These are phyloP conservation scores for Holtermannia corniformis DNA, from an alignment of 768 basidiomycete species.

Conservation along the genomic window DNA sequence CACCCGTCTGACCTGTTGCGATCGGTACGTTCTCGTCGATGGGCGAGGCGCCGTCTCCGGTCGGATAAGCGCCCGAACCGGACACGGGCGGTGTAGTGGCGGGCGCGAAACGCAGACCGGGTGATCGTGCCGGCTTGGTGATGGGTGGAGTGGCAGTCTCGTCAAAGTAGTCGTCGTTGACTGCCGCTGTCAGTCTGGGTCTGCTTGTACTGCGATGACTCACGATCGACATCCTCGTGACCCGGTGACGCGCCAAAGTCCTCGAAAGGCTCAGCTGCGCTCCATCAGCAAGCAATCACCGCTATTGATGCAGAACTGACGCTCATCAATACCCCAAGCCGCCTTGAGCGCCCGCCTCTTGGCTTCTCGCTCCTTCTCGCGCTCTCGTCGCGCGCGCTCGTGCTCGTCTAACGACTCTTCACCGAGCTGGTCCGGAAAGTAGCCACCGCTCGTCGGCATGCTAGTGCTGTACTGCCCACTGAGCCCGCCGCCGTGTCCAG, in stretches of 20 bases:
- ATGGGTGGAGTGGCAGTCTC: conserved; percentile 5
- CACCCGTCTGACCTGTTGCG: conserved; percentile 7
- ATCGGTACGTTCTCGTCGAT: background rate
- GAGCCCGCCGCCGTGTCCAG: conserved; percentile 30
- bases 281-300: conserved; percentile 3
- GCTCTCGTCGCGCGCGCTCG: conserved; percentile 23
- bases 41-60: background rate
- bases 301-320: conserved; percentile 21
- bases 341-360: conserved; percentile 39
- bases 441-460: conserved; percentile 37
- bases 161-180: conserved; percentile 19
- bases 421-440: conserved; percentile 23
- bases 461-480: conserved; percentile 39
- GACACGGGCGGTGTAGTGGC: background rate
- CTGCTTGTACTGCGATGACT: conserved; percentile 4
- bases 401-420: conserved; percentile 21
- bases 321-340: conserved; percentile 40
- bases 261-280: conserved; percentile 38
- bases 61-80: background rate
- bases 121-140: conserved; percentile 19
- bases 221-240: conserved; percentile 23
- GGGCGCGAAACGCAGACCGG: conserved; percentile 22
- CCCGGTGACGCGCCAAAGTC: conserved; percentile 34
- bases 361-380: conserved; percentile 32
- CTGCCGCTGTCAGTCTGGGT: conserved; percentile 4